Base-by-base conservation (phyloP, 306 rosid genomes). In the Prunus mira region DNA sequence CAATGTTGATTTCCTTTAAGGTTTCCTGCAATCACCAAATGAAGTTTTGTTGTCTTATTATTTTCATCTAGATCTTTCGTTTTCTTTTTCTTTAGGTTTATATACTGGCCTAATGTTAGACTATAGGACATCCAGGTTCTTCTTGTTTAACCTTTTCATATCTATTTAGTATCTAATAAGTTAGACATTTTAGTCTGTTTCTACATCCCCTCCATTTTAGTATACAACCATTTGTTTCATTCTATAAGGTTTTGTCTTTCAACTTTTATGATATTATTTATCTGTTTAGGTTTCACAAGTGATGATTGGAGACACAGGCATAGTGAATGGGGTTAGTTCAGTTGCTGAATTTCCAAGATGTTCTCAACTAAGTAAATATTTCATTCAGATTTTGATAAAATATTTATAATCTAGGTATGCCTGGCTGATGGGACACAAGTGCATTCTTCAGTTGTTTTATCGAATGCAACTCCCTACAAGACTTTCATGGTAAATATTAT, bases 391-490 rank as follows among this genome's bases (percentile, higher is more conserved):
- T 22, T 34, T 65, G 27, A 58, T 66, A 12, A 13, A 28, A 43
- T 70, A 69, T 71, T 50, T 25, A 8, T 71, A 27, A 62, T 84
- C 32, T 80, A 91, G 95, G 91, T 86, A 67, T 81, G 72, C 81
- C 5, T 38, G 43, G 43, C 9, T 38, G 43, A 38, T 38, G 43
- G 43, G 9, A 38, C 43, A 38, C 43, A 38, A 38, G 43, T 38
- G 43, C 43, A 38, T 38, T 38, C 43, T 38, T 38, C 43, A 38
- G 9, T 38, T 38, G 43, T 38, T 38, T 38, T 38, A 38, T 38
- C 43, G 9, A 38, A 38, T 38, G 43, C 43, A 38, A 38, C 43
- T 38, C 43, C 43, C 43, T 38, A 38, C 43, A 38, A 38, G 9
- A 38, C 43, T 38, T 38, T 38, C 43, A 6, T 38, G 43, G 43